Percentiles rank a stretch among this genome's conserved stretches.
phyloP scores from a whole-genome alignment of 805 yeast species.

The Sugiyamaella chiloensis region DNA sequence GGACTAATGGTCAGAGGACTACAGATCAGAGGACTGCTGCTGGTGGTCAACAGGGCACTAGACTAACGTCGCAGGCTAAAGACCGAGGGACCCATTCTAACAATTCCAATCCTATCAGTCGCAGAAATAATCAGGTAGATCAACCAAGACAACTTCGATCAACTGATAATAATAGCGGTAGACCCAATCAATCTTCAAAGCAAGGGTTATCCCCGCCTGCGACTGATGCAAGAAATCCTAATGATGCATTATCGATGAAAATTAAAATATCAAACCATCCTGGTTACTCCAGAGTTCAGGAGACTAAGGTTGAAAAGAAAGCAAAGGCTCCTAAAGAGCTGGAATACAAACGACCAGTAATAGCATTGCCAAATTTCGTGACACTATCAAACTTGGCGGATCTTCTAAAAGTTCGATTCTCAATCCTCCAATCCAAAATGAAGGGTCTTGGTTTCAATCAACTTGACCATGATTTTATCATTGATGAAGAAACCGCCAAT shows the following conservation, averaged over 20 bases:
- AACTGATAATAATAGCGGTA: background rate
- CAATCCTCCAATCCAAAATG: slow-evolving; percentile 55
- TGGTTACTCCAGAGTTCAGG: too few relatives aligned
- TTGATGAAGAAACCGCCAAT: slow-evolving; percentile 82
- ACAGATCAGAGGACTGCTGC: background rate
- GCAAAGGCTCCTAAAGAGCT: slow-evolving; percentile 13
- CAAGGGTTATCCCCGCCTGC: too few relatives aligned
- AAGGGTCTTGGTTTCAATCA: slow-evolving; percentile 72
- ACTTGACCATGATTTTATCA: slow-evolving; percentile 62
- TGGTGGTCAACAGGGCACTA: background rate
- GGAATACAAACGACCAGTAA: slow-evolving; percentile 15
- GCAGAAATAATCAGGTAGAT: background rate
- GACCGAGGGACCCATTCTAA: background rate
- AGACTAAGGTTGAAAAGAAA: background rate
- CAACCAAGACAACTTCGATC: background rate
- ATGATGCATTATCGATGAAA: too few relatives aligned
- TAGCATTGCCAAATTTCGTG: slow-evolving; percentile 64
- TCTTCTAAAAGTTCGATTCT: slow-evolving; percentile 61
- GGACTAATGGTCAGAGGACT: background rate
- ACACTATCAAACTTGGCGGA: slow-evolving; percentile 78
- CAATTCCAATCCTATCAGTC: background rate
- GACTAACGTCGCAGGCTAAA: background rate
- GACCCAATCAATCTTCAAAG: too few relatives aligned
- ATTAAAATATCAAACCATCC: too few relatives aligned
- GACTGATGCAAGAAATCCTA: background rate